Evolutionary conservation across 208 protist genomes (phyloP).

Genomic region (Trypanosoma cruzi): DNA sequence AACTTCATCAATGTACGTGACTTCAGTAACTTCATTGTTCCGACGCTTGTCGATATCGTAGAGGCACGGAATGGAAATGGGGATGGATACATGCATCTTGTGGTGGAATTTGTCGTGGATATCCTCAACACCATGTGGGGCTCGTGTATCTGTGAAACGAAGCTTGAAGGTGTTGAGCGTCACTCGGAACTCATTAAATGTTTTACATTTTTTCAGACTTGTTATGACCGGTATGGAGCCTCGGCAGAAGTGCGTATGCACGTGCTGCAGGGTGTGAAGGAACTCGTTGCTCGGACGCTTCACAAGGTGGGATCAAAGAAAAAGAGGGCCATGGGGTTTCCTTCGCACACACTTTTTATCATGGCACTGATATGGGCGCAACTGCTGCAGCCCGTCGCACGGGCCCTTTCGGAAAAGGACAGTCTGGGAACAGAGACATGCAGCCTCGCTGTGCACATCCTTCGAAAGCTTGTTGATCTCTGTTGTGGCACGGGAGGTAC

Average conservation of each 20-base stretch:
- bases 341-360: constrained; percentile 26
- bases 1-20: constrained; percentile 67
- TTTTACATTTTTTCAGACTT: constrained; percentile 55
- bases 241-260: constrained; percentile 60
- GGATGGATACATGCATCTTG: constrained; percentile 65
- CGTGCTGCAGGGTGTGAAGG: constrained; percentile 73
- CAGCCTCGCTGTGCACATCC: constrained; percentile 70
- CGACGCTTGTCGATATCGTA: constrained; percentile 56
- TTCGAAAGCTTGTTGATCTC: constrained; percentile 71
- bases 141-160: constrained; percentile 21
- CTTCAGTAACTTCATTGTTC: constrained; percentile 53
- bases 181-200: constrained; percentile 45
- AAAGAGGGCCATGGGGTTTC: constrained; percentile 6
- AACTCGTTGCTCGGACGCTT: constrained; percentile 68
- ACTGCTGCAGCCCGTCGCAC: constrained; percentile 63
- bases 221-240: constrained; percentile 36
- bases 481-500: constrained; percentile 34
- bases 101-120: constrained; percentile 55
- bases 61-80: constrained; percentile 38
- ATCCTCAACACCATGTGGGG: constrained; percentile 53
- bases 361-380: constrained; percentile 69
- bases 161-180: constrained; percentile 26
- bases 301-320: constrained; percentile 9
- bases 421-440: constrained; percentile 56
- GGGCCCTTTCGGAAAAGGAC: constrained; percentile 51